Conservation (phyloP, 768 basidiomycete genomes). For the Lactifluus rugatus region DNA sequence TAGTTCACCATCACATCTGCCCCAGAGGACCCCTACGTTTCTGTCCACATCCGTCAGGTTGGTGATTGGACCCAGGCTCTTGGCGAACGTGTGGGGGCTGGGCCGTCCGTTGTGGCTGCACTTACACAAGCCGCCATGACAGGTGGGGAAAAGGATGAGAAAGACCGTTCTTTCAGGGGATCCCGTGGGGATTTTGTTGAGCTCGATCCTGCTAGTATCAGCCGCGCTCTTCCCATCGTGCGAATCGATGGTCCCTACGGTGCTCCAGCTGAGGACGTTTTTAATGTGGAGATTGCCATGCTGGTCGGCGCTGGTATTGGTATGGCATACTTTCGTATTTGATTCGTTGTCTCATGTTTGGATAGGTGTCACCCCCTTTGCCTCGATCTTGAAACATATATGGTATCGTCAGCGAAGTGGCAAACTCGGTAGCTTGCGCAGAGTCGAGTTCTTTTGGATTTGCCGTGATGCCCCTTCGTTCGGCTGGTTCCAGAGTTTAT, state of each 20-base stretch:
- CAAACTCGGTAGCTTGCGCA: slow-evolving; percentile 66
- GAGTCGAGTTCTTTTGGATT: slow-evolving; percentile 94
- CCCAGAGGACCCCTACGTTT: slow-evolving; percentile 88
- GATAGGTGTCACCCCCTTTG: slow-evolving; percentile 85
- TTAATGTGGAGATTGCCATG: slow-evolving; percentile 78
- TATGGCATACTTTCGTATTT: slow-evolving; percentile 22
- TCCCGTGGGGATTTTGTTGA: slow-evolving; percentile 77
- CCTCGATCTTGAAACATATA: slow-evolving; percentile 89
- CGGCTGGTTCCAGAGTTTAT: slow-evolving; percentile 89
- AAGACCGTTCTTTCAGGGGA: slow-evolving; percentile 27
- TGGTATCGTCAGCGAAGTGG: slow-evolving; percentile 86
- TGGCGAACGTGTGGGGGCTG: slow-evolving; percentile 78
- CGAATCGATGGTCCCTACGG: slow-evolving; percentile 90
- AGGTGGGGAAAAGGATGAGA: slow-evolving; percentile 55
- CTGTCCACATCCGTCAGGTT: slow-evolving; percentile 87
- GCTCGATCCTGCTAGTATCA: slow-evolving; percentile 43
- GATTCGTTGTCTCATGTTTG: neutral
- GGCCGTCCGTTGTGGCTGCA: slow-evolving; percentile 62
- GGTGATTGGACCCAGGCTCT: slow-evolving; percentile 81
- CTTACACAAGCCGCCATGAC: slow-evolving; percentile 76
- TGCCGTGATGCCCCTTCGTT: slow-evolving; percentile 94
- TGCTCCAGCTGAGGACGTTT: slow-evolving; percentile 88
- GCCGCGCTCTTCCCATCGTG: slow-evolving; percentile 52
- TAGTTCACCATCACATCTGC: slow-evolving; percentile 94
- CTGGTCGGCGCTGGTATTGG: slow-evolving; percentile 92